These are phyloP conservation scores for Hyphodiscus hymeniophilus DNA, from an alignment of 495 filamentous ascomycete genomes.

Conservation along the genomic window DNA sequence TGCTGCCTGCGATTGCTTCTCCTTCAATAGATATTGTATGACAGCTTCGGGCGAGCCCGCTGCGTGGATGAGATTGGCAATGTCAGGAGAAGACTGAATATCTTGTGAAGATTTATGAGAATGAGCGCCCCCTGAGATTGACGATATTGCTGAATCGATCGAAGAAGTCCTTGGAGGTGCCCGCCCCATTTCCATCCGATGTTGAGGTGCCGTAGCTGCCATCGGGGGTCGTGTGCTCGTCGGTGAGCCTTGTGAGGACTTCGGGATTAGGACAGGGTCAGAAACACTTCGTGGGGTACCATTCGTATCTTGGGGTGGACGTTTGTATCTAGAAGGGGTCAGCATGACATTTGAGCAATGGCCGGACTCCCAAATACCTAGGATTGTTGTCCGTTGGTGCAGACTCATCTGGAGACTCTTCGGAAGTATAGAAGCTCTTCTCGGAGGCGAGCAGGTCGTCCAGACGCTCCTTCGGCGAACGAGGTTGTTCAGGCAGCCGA, in stretches of 20 bases:
- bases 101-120: slow-evolving; percentile 58
- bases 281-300: slow-evolving; percentile 24
- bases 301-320: slow-evolving; percentile 17
- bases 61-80: slow-evolving; percentile 64
- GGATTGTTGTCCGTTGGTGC: slow-evolving; percentile 4
- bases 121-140: slow-evolving; percentile 61
- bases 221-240: slow-evolving; percentile 20
- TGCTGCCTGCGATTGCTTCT: slow-evolving; percentile 78
- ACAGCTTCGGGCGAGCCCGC: slow-evolving; percentile 88
- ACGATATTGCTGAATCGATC: slow-evolving; percentile 90
- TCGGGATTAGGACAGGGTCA: slow-evolving; percentile 19
- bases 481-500: slow-evolving; percentile 10
- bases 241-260: slow-evolving; percentile 11
- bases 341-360: not conserved
- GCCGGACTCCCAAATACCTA: slow-evolving; percentile 8
- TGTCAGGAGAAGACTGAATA: slow-evolving; percentile 44
- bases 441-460: slow-evolving; percentile 25
- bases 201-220: slow-evolving; percentile 20
- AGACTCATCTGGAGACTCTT: slow-evolving; percentile 12
- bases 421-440: slow-evolving; percentile 17
- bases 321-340: slow-evolving; percentile 11
- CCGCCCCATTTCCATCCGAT: slow-evolving; percentile 18
- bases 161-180: slow-evolving; percentile 69
- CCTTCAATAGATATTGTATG: slow-evolving; percentile 79
- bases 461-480: slow-evolving; percentile 25